Percentiles rank a stretch among this genome's conserved stretches.
Evolutionary conservation across 192 early-diverging fungal genomes (phyloP).

Genomic region (Obelidium mucronatum): DNA sequence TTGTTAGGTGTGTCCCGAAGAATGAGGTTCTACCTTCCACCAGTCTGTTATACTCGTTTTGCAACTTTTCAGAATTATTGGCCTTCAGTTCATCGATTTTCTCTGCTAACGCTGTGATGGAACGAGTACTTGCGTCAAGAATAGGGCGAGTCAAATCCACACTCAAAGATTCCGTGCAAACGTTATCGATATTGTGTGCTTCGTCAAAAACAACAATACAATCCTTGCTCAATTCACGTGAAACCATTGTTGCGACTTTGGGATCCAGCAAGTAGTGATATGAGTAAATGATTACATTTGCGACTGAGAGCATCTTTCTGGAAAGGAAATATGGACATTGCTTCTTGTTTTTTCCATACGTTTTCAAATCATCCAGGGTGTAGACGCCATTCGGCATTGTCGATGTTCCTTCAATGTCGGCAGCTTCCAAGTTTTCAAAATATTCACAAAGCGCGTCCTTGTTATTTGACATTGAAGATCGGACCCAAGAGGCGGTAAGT

Average conservation of each 20-base stretch:
- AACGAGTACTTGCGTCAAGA: conserved; percentile 87
- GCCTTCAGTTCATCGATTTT: conserved; percentile 85
- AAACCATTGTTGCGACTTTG: conserved; percentile 97
- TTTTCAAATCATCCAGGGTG: conserved; percentile 93
- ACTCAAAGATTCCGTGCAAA: conserved; percentile 97
- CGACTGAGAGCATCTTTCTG: conserved; percentile 82
- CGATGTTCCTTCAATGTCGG: conserved; percentile 55
- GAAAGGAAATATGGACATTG: conserved; percentile 97
- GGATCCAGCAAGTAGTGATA: conserved; percentile 99
- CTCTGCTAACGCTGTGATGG: conserved; percentile 72
- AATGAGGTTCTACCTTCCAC: conserved; percentile 71
- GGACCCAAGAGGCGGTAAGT: conserved; percentile 93
- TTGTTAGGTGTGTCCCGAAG: background rate
- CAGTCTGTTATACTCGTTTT: conserved; percentile 87
- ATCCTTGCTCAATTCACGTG: conserved; percentile 92
- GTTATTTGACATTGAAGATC: conserved; percentile 65
- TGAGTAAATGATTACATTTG: conserved; percentile 97
- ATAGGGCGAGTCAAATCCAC: conserved; percentile 92
- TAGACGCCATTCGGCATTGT: conserved; percentile 90
- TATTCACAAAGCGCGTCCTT: conserved; percentile 69
- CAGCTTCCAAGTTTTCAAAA: conserved; percentile 80
- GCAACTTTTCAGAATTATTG: conserved; percentile 86
- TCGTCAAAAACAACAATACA: conserved; percentile 99
- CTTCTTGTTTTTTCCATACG: conserved; percentile 73
- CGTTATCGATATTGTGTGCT: conserved; percentile 99